Evolutionary conservation across 345 rosid genomes (phyloP), one percentile per base, ranked within the genome.

Genomic region (Salix caprea): DNA sequence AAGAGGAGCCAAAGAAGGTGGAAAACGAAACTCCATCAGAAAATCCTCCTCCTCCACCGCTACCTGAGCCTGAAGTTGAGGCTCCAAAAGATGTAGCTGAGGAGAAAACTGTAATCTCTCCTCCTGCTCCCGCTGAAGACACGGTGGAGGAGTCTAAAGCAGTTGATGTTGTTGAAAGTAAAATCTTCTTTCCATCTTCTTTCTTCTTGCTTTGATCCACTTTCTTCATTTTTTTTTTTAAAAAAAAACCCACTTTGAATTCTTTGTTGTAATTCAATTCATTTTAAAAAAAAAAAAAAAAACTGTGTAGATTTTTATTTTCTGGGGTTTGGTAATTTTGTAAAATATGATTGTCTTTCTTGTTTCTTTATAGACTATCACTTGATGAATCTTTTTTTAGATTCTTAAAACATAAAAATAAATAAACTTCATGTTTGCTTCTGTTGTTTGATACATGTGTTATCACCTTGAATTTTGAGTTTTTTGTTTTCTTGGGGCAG

Each of bases 1-100:
- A 87, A 71, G 87, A 83, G 69, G 86, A 83, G 69, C 73, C 87
- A 50, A 86, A 84, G 86, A 83, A 81, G 82, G 74, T 80, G 4
- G 91, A 87, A 66, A 12, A 84, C 19, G 85, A 81, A 40, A 9
- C 80, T 30, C 80, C 85, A 2, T 34, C 82, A 9, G 82, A 76
- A 16, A 80, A 82, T 21, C 64, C 76, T 5, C 79, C 71, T 30
- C 79, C 81, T 18, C 70, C 80, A 1, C 46, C 78, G 34, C 79
- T 75, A 5, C 42, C 82, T 7, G 64, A 58, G n/a, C 28, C 64
- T n/a, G 26, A 1, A 58, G 76, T 48, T 26, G 84, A 84, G 12
- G 39, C 76, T 44, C 74, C 85, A 7, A 82, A 84, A 70, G 87
- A 85, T 8, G 80, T 78, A 30, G 61, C 80, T 50, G 87, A 86